Base-by-base conservation (phyloP, 169 alveolate genomes). In the Blepharisma undulans region DNA sequence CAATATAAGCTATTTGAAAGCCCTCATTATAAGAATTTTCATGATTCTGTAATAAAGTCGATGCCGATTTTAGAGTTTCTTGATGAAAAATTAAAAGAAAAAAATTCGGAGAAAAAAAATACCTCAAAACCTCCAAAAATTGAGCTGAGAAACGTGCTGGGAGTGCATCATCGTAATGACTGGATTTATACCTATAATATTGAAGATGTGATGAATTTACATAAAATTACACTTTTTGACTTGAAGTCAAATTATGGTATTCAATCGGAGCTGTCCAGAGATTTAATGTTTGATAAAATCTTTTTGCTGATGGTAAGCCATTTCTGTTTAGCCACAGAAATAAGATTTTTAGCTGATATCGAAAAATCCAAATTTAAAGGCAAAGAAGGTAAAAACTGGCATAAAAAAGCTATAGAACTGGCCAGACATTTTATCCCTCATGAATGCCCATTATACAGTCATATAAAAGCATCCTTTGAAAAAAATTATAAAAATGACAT, bases 311-410 rank as follows among this genome's bases (percentile, higher is more conserved):
- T 93, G 22, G 93, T 92, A 2, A 77, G 94, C 10, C 92, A 94
- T 66, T 94, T 94, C 88, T 94, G 96, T 61, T 77, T 92, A 25
- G 93, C 95, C 22, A 94, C 95, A 0, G 96, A 94, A 76, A 94
- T 94, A n/a, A 84, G 95, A 71, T 92, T 94, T 82, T 86, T 94
- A 18, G 30, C 90, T 14, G 92, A 89, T 71, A 87, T 88, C 84
- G 89, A 91, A 76, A 94, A 93, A 71, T 93, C 91, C 18, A 80
- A 88, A 59, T 33, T 60, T n/a, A 91, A 91, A 86, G 81, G 92
- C 25, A 72, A 79, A 34, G 96, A 94, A 72, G 80, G 92, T 27
- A 94, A 92, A 71, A 92, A 76, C 89, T 90, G 94, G 95, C 93
- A 89, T 72, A 93, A 92, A 14, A 92, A 91, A 88, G 87, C 94